Base-by-base conservation (phyloP, 2,329 filamentous ascomycete species). In the Hypoxylon sp. region DNA sequence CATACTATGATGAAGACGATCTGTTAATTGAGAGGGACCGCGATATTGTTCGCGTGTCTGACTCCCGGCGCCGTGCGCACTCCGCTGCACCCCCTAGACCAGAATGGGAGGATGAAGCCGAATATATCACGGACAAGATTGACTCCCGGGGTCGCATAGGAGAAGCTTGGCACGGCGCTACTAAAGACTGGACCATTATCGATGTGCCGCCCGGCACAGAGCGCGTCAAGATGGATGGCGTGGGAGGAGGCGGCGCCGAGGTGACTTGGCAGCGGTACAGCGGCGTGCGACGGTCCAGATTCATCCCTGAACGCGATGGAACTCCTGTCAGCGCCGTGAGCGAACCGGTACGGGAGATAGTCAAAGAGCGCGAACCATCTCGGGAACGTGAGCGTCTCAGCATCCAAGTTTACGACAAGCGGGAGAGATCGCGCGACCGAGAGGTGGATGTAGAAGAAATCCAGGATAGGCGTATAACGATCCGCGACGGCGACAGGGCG, bases 141-240 rank as follows among this genome's bases (percentile, higher is more conserved):
- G 85, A 88, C 71, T 80, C 83, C 13, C 88, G 92, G 31, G 90
- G 88, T 19, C 88, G 88, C 69, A 87, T 90, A 75, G 92, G 91
- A 58, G 93, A 95, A 79, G 92, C 91, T 22, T 90, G 86, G 78
- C 88, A 92, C 74, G 92, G 92, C 58, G 90, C 88, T 17, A 94
- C 91, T 37, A 90, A 88, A 71, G 91, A 90, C 75, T 97, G 94
- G 93, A 86, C 88, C 59, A 92, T 97, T 69, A 87, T 97, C 39
- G 93, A 97, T 79, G 91, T 97, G 42, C 93, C 93, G 1, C 92
- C 93, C 0, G 93, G 93, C 65, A 95, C 93, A 0, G 91, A 93
- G 81, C 88, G 91, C 44, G 91, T 96, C n/a, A 87, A 88, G 59
- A 91, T 96, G 91, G 92, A 96, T 73, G 92, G 93, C 59, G 85